Conservation (phyloP, 2,329 filamentous ascomycete species). For the Stemphylium beticola region DNA sequence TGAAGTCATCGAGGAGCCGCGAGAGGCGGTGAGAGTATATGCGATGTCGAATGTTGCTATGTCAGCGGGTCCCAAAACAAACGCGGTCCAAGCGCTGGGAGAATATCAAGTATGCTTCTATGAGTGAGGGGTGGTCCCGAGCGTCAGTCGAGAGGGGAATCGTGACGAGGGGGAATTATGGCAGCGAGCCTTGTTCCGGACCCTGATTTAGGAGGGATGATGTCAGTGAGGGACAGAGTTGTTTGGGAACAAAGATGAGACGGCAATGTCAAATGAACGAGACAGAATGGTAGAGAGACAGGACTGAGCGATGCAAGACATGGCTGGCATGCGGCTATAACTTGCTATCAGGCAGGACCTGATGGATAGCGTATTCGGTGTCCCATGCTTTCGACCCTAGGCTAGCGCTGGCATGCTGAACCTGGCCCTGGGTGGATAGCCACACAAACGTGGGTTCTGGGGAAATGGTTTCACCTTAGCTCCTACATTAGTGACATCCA, state of each 20-base stretch:
- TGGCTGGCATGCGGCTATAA: constrained; percentile 47
- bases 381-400: constrained; percentile 28
- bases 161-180: constrained; percentile 33
- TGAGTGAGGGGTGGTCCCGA: constrained; percentile 34
- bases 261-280: constrained; percentile 20
- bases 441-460: constrained; percentile 48
- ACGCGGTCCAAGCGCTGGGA: constrained; percentile 35
- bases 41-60: constrained; percentile 38
- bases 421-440: constrained; percentile 38
- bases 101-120: constrained; percentile 28
- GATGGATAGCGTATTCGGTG: constrained; percentile 37
- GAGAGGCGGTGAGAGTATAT: constrained; percentile 43
- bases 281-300: constrained; percentile 24
- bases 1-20: constrained; percentile 50
- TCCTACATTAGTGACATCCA: constrained; percentile 24
- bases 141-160: constrained; percentile 26
- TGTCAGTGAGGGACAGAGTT: constrained; percentile 28
- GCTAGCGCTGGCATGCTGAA: constrained; percentile 38
- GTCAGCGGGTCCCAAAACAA: constrained; percentile 39
- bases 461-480: constrained; percentile 48
- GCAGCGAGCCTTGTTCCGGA: constrained; percentile 29
- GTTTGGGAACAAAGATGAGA: constrained; percentile 12
- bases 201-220: constrained; percentile 14
- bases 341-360: constrained; percentile 43
- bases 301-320: constrained; percentile 32